Base-by-base conservation (phyloP, 2,329 filamentous ascomycete species). In the Aspergillus sp. region DNA sequence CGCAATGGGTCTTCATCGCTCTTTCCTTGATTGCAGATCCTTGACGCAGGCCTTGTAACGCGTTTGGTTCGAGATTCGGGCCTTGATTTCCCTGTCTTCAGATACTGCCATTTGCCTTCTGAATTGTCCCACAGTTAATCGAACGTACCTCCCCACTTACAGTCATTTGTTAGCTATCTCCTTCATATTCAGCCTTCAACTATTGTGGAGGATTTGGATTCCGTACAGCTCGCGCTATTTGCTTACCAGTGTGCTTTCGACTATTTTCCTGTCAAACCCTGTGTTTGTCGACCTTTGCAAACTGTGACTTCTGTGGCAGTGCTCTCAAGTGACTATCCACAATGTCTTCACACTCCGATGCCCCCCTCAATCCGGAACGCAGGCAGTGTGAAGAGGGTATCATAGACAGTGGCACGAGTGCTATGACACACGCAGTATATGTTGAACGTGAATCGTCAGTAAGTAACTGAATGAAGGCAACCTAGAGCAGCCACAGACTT, bases 311-410 rank as follows among this genome's bases (percentile, higher is more conserved):
- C 32, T 38, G 50, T 36, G 36, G 36, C 45, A 38, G 19, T 36
- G 45, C 15, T 28, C 13, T 41, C 59, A 55, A 30, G 19, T 57
- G 19, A 32, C 41, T 19, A 41, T 30, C 52, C 57, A 68, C 21
- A 13, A 75, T 76, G 73, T 68, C 73, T 57, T 67, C 72, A 38
- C 57, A 69, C 25, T 63, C 68, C 25, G 63, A 63, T 15, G 65
- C 61, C 21, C 69, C 72, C 30, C 61, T 71, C 28, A 70, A 62
- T 30, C 60, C 66, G 57, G 63, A 62, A 55, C 68, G 69, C 56
- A 72, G 69, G 48, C 61, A 59, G 5, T 67, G 69, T 15, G 65
- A 65, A 23, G 67, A 62, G 17, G 65, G 45, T 55, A 63, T 23
- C 19, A 23, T 52, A 60, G 66, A 47, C 2, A 67, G 65, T 36